A percentile compares a stretch with the other conserved stretches of the same genome.
These are phyloP conservation scores for Colletotrichum lindemuthianum DNA, from an alignment of 2,329 filamentous ascomycete genomes.

Conservation along the genomic window DNA sequence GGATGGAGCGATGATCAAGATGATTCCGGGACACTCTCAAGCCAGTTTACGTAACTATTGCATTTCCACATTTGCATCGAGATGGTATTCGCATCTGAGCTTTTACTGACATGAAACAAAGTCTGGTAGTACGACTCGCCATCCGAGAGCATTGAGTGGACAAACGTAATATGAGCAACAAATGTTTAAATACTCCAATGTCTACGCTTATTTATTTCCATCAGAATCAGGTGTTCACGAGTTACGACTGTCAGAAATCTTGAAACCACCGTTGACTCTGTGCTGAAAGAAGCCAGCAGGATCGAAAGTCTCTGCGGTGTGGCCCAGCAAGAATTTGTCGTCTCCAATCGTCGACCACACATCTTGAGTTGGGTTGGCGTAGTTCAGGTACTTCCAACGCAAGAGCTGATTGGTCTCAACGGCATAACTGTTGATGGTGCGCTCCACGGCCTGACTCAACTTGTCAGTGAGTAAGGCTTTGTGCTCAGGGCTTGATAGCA, in stretches of 20 bases:
- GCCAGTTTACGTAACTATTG: conserved; percentile 59
- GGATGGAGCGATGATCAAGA: conserved; percentile 65
- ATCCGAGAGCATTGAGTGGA: conserved; percentile 58
- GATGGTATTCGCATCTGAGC: background rate
- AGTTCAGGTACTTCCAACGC: conserved; percentile 49
- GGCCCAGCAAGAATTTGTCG: conserved; percentile 36
- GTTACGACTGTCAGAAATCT: conserved; percentile 1
- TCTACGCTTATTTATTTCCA: too few relatives aligned
- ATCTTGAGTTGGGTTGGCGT: conserved; percentile 44
- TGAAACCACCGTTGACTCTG: conserved; percentile 43
- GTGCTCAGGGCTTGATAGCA: conserved; percentile 40
- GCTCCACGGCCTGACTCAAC: conserved; percentile 33
- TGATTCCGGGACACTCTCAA: conserved; percentile 67
- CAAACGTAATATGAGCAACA: conserved; percentile 55
- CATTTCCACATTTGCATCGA: background rate
- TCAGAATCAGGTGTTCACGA: background rate
- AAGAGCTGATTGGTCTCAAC: conserved; percentile 33
- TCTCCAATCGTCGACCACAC: conserved; percentile 44
- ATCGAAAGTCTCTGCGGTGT: conserved; percentile 42
- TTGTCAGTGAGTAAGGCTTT: conserved; percentile 44
- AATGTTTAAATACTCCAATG: background rate
- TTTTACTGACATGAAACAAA: conserved; percentile 43
- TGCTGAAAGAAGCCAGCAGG: conserved; percentile 46
- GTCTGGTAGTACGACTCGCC: conserved; percentile 64
- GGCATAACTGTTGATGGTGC: conserved; percentile 10